These are phyloP conservation scores for Amphibolis antarctica DNA, from an alignment of 106 monocot genomes.

Conservation along the genomic window DNA sequence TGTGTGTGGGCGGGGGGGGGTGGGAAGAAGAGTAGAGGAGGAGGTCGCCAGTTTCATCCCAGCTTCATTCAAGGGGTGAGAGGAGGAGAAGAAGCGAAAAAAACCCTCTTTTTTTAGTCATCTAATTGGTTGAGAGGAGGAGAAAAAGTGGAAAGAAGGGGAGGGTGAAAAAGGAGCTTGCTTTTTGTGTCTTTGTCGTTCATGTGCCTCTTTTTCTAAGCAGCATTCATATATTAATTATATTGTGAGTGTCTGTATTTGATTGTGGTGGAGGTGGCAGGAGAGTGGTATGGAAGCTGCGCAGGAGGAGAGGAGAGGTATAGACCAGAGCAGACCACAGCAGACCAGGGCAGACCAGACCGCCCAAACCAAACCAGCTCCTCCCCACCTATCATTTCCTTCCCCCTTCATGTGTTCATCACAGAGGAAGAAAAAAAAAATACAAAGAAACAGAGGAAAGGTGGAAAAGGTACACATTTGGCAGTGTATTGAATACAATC, in stretches of 20 bases:
- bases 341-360: not conserved
- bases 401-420: not conserved
- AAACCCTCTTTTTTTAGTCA: no score
- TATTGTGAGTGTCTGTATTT: not conserved
- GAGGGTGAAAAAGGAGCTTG: not conserved
- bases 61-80: not conserved
- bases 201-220: not conserved
- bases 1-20: no score
- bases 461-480: not conserved
- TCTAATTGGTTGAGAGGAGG: no score
- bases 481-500: constrained; percentile 1
- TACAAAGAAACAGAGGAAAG: no score
- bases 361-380: constrained; percentile 1
- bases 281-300: not conserved
- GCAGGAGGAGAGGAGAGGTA: no score
- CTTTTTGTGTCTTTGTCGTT: not conserved
- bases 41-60: not conserved
- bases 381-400: not conserved
- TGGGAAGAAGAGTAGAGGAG: not conserved
- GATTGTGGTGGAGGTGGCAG: not conserved
- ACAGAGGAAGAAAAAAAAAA: no score
- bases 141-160: not conserved
- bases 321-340: not conserved
- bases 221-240: not conserved
- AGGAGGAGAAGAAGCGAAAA: no score